phyloP scores from a whole-genome alignment of 257 asterid genomes.

The Linderniella brevidens region DNA sequence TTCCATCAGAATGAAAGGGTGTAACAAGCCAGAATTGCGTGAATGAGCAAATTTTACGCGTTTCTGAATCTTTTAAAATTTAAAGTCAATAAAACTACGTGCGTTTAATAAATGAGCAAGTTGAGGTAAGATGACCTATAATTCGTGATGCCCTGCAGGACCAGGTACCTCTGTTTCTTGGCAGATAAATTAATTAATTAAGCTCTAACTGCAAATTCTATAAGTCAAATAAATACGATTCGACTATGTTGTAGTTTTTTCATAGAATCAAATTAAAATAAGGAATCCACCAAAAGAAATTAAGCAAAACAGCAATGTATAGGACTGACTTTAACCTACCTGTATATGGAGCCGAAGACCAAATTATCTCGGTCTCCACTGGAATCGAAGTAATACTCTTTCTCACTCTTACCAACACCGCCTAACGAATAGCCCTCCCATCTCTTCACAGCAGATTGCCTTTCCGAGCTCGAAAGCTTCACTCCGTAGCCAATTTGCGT shows the following conservation, averaged over 20 bases:
- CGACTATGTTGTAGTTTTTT: neutral
- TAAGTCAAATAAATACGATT: no score
- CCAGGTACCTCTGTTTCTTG: no score
- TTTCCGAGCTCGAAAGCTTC: constrained; percentile 26
- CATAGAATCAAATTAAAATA: neutral
- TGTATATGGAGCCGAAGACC: constrained; percentile 76
- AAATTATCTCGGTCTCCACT: constrained; percentile 81
- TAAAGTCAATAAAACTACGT: no score
- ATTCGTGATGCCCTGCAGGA: no score
- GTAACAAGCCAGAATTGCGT: no score
- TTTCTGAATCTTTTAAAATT: no score
- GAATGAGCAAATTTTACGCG: no score
- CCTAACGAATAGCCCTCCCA: constrained; percentile 38
- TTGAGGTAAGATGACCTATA: no score
- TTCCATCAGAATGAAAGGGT: no score
- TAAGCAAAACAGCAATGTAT: neutral
- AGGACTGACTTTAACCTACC: constrained; percentile 17
- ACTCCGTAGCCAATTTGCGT: constrained; percentile 22
- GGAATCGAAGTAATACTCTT: constrained; percentile 83
- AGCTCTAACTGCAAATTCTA: no score
- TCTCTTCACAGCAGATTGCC: constrained; percentile 43
- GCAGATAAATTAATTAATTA: no score
- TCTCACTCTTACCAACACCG: constrained; percentile 15
- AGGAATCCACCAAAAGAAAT: neutral
- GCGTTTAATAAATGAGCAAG: no score